Percentiles rank a stretch among this genome's conserved stretches.
Conservation (phyloP, 2,329 filamentous ascomycete genomes). For the Fusarium sambucinum region DNA sequence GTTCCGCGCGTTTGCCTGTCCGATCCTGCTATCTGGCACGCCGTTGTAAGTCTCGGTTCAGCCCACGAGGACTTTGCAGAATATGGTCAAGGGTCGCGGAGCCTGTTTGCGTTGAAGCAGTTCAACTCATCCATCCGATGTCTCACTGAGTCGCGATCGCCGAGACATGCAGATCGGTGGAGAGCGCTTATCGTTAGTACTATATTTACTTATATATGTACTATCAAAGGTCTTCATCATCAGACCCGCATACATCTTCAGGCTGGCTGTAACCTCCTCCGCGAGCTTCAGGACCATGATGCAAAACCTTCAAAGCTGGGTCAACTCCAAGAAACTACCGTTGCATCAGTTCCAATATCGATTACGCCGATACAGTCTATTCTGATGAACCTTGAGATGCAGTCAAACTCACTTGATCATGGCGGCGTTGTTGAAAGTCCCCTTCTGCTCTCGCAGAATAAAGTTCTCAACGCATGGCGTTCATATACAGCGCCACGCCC, state of each 20-base stretch:
- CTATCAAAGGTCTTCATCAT: constrained; percentile 12
- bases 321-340: too few species aligned
- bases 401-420: not conserved
- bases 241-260: constrained; percentile 12
- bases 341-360: constrained; percentile 1
- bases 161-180: constrained; percentile 12
- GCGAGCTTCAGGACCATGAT: not conserved
- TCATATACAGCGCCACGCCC: constrained; percentile 6
- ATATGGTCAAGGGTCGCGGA: not conserved
- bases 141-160: constrained; percentile 7
- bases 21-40: constrained; percentile 28
- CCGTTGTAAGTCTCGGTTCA: constrained; percentile 21
- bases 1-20: constrained; percentile 14
- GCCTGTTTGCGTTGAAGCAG: constrained; percentile 1
- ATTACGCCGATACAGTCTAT: constrained; percentile 3
- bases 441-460: not conserved
- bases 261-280: constrained; percentile 18
- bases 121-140: constrained; percentile 7
- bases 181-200: constrained; percentile 21
- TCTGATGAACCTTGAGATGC: not conserved
- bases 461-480: constrained; percentile 10
- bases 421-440: not conserved
- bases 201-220: constrained; percentile 19
- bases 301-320: not conserved
- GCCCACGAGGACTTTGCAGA: constrained; percentile 2